These are phyloP conservation scores for Thalassiosira delicatula DNA, from an alignment of 352 stramenopile genomes.

Conservation along the genomic window DNA sequence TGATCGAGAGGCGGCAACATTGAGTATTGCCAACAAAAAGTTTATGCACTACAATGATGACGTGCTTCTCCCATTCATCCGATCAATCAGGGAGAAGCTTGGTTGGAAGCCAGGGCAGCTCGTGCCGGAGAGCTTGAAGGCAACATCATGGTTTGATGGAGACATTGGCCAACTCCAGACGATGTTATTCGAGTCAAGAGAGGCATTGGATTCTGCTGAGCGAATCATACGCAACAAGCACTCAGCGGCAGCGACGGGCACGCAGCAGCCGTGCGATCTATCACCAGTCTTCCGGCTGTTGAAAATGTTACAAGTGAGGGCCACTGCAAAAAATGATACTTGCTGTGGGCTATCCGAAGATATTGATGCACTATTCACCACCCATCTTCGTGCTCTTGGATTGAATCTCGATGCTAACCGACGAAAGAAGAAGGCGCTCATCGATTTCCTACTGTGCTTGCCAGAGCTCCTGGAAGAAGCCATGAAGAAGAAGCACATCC, in stretches of 20 bases:
- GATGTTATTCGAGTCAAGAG: neutral
- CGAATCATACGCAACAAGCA: neutral
- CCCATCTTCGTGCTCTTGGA: neutral
- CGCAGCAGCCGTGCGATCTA: constrained; percentile 28
- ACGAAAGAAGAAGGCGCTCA: constrained; percentile 35
- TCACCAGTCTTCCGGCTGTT: constrained; percentile 30
- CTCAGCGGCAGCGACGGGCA: constrained; percentile 13
- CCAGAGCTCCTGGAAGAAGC: constrained; percentile 3
- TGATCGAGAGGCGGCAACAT: neutral
- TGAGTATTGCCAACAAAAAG: constrained; percentile 33
- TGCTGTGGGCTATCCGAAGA: neutral
- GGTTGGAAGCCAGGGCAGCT: constrained; percentile 8
- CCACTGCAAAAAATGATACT: constrained; percentile 28
- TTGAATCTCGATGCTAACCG: constrained; percentile 32
- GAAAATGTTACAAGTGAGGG: constrained; percentile 8
- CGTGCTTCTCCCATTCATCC: constrained; percentile 35
- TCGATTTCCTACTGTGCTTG: constrained; percentile 36
- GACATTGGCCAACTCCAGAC: constrained; percentile 10
- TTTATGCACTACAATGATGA: constrained; percentile 39
- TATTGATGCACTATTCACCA: neutral
- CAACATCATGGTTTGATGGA: constrained; percentile 17
- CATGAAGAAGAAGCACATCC: constrained; percentile 17
- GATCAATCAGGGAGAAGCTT: constrained; percentile 23
- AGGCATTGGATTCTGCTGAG: neutral
- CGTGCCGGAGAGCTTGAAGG: constrained; percentile 8